Evolutionary conservation across 2,329 filamentous ascomycete species (phyloP).

Genomic region (Xylariales sp.): DNA sequence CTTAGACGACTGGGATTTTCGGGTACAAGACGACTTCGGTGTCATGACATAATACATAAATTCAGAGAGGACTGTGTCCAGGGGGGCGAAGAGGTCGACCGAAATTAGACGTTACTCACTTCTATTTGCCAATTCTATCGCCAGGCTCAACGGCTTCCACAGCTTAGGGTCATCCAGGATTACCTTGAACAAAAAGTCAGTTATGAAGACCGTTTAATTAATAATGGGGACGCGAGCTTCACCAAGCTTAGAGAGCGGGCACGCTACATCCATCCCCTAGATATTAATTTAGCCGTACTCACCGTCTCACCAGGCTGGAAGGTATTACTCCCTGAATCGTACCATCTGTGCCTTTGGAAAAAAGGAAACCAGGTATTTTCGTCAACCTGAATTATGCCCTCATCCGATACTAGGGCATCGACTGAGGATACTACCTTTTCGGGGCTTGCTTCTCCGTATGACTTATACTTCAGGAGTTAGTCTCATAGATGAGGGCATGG

Average conservation of each 20-base stretch:
- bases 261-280: no score
- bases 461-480: neutral
- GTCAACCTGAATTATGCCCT: constrained; percentile 18
- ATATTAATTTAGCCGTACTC: neutral
- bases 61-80: neutral
- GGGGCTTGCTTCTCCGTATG: neutral
- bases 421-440: neutral
- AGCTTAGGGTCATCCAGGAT: constrained; percentile 15
- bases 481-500: neutral
- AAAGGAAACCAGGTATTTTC: constrained; percentile 20
- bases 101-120: constrained; percentile 11
- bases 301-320: neutral
- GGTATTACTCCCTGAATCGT: neutral
- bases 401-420: neutral
- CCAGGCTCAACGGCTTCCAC: neutral
- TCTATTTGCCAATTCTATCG: constrained; percentile 11
- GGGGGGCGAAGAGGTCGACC: neutral
- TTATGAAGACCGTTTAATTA: neutral
- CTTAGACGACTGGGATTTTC: neutral
- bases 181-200: constrained; percentile 12
- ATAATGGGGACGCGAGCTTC: neutral
- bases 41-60: neutral
- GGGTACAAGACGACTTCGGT: neutral
- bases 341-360: constrained; percentile 22
- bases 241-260: neutral